Evolutionary conservation across 2,329 filamentous ascomycete genomes (phyloP).

Genomic region (Alternaria ventricosa): DNA sequence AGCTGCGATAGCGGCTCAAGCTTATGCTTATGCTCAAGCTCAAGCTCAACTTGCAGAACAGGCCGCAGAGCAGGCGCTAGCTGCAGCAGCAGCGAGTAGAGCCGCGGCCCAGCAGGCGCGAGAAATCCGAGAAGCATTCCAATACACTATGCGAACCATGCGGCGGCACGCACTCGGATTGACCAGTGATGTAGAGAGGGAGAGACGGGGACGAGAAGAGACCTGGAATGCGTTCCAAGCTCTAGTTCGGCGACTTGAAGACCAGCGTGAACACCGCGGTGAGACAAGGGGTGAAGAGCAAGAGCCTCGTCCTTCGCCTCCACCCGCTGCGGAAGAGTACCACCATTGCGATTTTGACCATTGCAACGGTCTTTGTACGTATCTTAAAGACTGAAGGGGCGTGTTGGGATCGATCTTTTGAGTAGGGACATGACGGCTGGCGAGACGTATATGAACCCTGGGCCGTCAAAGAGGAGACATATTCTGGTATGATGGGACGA

Average conservation of each 20-base stretch:
- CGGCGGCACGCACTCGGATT: background rate
- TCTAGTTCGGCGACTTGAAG: background rate
- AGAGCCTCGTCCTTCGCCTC: background rate
- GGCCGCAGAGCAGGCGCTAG: background rate
- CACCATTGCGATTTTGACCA: background rate
- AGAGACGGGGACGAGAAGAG: background rate
- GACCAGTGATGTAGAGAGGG: background rate
- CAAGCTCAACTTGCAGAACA: background rate
- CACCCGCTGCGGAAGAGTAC: background rate
- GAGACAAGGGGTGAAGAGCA: background rate
- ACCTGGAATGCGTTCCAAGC: background rate
- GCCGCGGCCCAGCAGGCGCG: background rate
- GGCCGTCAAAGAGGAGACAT: background rate
- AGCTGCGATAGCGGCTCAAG: background rate
- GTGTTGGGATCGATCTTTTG: background rate
- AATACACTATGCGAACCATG: background rate
- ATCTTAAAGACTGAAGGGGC: background rate
- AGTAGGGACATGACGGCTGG: background rate
- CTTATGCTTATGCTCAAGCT: background rate
- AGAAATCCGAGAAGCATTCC: background rate
- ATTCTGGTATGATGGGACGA: background rate
- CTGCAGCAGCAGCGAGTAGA: background rate
- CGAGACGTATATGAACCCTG: background rate
- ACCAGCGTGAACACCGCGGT: background rate
- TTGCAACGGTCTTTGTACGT: background rate